These are phyloP conservation scores for Pseudogymnoascus verrucosus DNA, from an alignment of 2,329 filamentous ascomycete genomes.

Conservation along the genomic window DNA sequence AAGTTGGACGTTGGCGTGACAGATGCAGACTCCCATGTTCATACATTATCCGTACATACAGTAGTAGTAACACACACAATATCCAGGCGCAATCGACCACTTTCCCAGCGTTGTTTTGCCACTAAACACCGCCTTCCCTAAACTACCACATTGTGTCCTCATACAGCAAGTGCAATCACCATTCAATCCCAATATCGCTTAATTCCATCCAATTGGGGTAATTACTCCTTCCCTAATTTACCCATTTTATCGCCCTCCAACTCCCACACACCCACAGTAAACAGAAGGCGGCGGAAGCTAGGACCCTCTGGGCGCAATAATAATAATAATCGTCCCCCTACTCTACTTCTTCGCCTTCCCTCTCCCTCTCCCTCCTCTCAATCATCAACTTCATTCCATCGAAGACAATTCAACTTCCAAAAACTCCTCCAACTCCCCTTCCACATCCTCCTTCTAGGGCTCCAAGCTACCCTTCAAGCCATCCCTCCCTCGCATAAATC, in stretches of 20 bases:
- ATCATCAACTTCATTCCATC: slow-evolving; percentile 27
- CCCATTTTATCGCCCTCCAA: not conserved
- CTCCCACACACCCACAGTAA: slow-evolving; percentile 14
- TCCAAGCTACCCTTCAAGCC: slow-evolving; percentile 76
- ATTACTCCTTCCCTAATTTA: not conserved
- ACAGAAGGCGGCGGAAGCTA: not conserved
- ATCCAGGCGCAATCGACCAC: not conserved
- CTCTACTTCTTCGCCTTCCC: not conserved
- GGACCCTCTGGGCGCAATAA: not conserved
- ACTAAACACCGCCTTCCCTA: not conserved
- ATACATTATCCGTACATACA: not conserved
- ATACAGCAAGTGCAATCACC: not conserved
- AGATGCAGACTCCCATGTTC: not conserved
- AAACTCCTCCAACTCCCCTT: slow-evolving; percentile 11
- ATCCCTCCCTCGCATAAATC: slow-evolving; percentile 44
- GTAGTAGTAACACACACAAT: too few species aligned
- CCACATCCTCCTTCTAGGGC: slow-evolving; percentile 54
- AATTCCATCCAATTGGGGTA: not conserved
- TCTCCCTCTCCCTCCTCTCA: slow-evolving; percentile 12
- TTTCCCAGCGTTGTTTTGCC: not conserved
- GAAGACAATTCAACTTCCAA: slow-evolving; percentile 17
- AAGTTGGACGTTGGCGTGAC: not conserved
- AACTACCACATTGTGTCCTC: not conserved
- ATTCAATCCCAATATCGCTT: not conserved
- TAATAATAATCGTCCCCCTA: slow-evolving; percentile 9